Conservation (phyloP, 2,329 filamentous ascomycete species). For the Fusarium globosum region DNA sequence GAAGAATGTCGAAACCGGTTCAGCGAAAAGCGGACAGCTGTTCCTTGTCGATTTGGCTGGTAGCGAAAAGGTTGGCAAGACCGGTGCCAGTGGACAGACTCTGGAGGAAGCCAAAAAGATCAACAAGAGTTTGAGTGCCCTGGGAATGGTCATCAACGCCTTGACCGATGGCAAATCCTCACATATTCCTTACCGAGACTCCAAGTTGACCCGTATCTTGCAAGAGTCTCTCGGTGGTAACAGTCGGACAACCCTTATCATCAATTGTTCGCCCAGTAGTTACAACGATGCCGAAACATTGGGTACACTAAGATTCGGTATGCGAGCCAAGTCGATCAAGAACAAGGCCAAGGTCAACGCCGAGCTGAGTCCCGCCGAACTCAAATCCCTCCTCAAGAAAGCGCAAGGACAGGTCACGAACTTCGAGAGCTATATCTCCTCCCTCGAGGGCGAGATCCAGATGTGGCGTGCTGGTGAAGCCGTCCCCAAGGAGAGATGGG, state of each 20-base stretch:
- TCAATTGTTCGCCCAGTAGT: slow-evolving; percentile 98
- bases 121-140: slow-evolving; percentile 98
- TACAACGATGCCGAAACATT: slow-evolving; percentile 98
- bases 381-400: slow-evolving; percentile 93
- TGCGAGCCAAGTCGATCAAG: slow-evolving; percentile 97
- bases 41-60: slow-evolving; percentile 98
- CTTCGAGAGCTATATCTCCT: slow-evolving; percentile 87
- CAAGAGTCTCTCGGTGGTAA: slow-evolving; percentile 98
- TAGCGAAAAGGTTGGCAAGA: slow-evolving; percentile 99
- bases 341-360: slow-evolving; percentile 99
- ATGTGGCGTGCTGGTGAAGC: slow-evolving; percentile 88
- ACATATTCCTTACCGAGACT: slow-evolving; percentile 96
- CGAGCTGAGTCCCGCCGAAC: slow-evolving; percentile 92
- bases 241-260: slow-evolving; percentile 96
- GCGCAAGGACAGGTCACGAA: slow-evolving; percentile 89
- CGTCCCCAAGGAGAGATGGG: slow-evolving; percentile 92
- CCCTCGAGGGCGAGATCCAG: slow-evolving; percentile 85
- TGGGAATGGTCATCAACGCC: slow-evolving; percentile 99
- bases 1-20: slow-evolving; percentile 97
- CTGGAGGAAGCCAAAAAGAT: slow-evolving; percentile 99
- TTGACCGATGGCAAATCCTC: slow-evolving; percentile 97
- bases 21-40: slow-evolving; percentile 93
- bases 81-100: slow-evolving; percentile 95
- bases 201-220: slow-evolving; percentile 94
- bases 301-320: slow-evolving; percentile 92